These are phyloP conservation scores for Epichloe gansuensis DNA, from an alignment of 2,329 filamentous ascomycete genomes.

Conservation along the genomic window DNA sequence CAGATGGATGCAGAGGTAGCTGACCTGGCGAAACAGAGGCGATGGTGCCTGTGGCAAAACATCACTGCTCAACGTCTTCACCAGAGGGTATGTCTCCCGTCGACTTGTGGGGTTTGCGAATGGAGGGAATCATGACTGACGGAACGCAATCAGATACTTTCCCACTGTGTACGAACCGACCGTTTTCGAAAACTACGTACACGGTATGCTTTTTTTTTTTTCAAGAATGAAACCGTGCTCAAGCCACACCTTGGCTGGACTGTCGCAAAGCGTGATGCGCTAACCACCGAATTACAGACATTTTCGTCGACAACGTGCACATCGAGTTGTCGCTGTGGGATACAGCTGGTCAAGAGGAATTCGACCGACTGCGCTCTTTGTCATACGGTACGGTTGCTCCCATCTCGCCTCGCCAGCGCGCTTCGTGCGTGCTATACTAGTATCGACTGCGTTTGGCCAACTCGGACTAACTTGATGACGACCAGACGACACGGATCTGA, in stretches of 20 bases:
- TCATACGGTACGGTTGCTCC: constrained; percentile 56
- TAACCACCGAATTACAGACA: constrained; percentile 44
- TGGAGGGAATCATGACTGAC: not conserved
- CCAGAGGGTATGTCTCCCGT: constrained; percentile 59
- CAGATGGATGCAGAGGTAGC: not conserved
- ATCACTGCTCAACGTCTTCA: constrained; percentile 94
- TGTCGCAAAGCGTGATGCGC: not conserved
- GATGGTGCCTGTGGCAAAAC: constrained; percentile 97
- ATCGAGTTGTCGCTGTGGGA: constrained; percentile 98
- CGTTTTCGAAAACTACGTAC: constrained; percentile 98
- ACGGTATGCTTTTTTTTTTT: constrained; percentile 46
- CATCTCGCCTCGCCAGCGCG: not conserved
- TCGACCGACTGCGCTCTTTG: constrained; percentile 85
- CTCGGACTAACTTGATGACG: constrained; percentile 6
- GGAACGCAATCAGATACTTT: constrained; percentile 57
- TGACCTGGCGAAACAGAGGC: constrained; percentile 43
- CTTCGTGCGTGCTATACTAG: not conserved
- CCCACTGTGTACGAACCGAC: constrained; percentile 97
- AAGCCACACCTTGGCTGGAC: not conserved
- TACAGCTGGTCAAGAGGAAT: constrained; percentile 97
- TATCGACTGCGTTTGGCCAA: not conserved
- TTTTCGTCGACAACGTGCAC: constrained; percentile 94
- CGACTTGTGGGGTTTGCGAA: not conserved
- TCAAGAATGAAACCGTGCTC: not conserved
- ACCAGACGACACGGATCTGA: constrained; percentile 76